Conservation (phyloP, 2,329 filamentous ascomycete genomes). For the Westerdykella ornata region DNA sequence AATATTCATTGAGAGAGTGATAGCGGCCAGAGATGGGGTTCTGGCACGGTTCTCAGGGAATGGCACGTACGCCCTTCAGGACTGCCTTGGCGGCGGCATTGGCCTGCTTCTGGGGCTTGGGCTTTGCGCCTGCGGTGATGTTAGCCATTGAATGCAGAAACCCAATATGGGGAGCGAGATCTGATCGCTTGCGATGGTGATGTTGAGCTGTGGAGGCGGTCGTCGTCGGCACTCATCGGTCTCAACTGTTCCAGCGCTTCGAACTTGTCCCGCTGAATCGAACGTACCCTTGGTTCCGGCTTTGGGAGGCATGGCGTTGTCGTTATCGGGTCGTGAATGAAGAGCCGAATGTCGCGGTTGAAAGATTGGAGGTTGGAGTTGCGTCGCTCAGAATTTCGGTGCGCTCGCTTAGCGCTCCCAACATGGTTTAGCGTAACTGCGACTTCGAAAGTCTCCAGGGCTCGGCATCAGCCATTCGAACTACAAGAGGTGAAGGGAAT, state of each 20-base stretch:
- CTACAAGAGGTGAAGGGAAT: conserved; percentile 7
- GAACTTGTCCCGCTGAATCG: neutral
- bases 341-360: conserved; percentile 21
- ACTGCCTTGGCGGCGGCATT: conserved; percentile 91
- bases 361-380: conserved; percentile 13
- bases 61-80: conserved; percentile 76
- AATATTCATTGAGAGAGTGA: conserved; percentile 37
- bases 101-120: conserved; percentile 69
- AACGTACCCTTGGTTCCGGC: conserved; percentile 33
- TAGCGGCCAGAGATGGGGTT: conserved; percentile 49
- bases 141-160: conserved; percentile 16
- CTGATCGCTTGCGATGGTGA: neutral
- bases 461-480: conserved; percentile 10
- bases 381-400: conserved; percentile 10
- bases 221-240: neutral
- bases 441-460: conserved; percentile 8
- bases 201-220: neutral
- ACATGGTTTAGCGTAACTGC: conserved; percentile 15
- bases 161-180: no score
- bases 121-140: conserved; percentile 50
- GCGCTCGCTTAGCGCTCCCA: conserved; percentile 8
- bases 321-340: conserved; percentile 29
- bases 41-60: conserved; percentile 43
- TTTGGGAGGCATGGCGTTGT: conserved; percentile 39
- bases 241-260: neutral